Percentiles rank a stretch among this genome's conserved stretches.
phyloP scores from a whole-genome alignment of 805 yeast genomes.

The Metschnikowia picachoensis region DNA sequence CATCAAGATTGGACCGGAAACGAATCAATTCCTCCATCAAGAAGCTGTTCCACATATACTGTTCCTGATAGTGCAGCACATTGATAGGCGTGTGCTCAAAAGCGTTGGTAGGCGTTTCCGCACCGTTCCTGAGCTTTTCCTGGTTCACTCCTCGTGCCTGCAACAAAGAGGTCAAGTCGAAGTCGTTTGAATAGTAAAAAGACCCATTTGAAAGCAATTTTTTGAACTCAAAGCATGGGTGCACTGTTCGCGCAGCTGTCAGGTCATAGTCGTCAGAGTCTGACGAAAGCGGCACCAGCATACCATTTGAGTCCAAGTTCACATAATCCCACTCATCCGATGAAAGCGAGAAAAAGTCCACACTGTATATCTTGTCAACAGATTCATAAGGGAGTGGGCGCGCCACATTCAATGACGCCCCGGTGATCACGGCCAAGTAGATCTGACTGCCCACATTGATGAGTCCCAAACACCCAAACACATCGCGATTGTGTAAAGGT shows the following conservation, averaged over 20 bases:
- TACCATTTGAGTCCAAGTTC: constrained; percentile 65
- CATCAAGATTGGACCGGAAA: constrained; percentile 68
- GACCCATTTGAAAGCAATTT: constrained; percentile 83
- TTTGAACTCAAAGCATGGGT: constrained; percentile 79
- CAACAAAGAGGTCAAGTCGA: constrained; percentile 83
- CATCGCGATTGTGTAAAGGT: constrained; percentile 36
- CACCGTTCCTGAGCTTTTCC: constrained; percentile 13
- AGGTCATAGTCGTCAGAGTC: constrained; percentile 24
- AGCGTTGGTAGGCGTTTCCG: constrained; percentile 1
- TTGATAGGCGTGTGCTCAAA: constrained; percentile 8
- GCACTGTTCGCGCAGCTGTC: constrained; percentile 32
- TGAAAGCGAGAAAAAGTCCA: constrained; percentile 79
- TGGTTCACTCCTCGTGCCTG: constrained; percentile 66
- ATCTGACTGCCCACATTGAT: constrained; percentile 64
- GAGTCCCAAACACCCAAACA: constrained; percentile 75
- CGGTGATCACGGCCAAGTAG: constrained; percentile 76
- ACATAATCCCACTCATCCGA: constrained; percentile 75
- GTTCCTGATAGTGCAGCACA: constrained; percentile 56
- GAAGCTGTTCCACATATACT: constrained; percentile 96
- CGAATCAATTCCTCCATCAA: constrained; percentile 79
- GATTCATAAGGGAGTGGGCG: constrained; percentile 75
- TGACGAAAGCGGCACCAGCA: constrained; percentile 47
- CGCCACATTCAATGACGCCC: constrained; percentile 68
- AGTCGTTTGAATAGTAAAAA: constrained; percentile 87
- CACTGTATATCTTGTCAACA: constrained; percentile 75